Conservation (phyloP, 306 rosid genomes). For the Notholithocarpus densiflorus region DNA sequence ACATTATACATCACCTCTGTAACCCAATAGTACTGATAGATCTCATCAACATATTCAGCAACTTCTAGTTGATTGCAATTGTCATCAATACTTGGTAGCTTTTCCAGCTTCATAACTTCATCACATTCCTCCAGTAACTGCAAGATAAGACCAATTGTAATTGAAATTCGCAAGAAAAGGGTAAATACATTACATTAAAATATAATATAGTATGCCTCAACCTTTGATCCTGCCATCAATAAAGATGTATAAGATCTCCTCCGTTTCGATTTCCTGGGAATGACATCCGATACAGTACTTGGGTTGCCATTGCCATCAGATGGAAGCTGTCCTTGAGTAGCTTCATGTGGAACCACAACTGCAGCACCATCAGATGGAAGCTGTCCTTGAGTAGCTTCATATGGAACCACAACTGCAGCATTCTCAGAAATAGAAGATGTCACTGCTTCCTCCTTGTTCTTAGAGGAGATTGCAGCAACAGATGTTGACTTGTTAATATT, state of each 20-base stretch:
- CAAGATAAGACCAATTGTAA: conserved; percentile 26
- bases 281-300: conserved; percentile 27
- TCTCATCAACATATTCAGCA: conserved; percentile 78
- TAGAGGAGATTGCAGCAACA: conserved; percentile 38
- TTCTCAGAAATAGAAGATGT: conserved; percentile 35
- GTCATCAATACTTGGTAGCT: conserved; percentile 72
- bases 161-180: conserved; percentile 4
- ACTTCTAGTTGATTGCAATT: conserved; percentile 79
- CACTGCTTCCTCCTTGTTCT: conserved; percentile 32
- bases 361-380: conserved; percentile 32
- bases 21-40: conserved; percentile 79
- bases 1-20: conserved; percentile 54
- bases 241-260: conserved; percentile 75
- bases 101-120: conserved; percentile 38
- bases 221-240: conserved; percentile 73
- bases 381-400: conserved; percentile 34
- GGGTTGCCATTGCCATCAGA: conserved; percentile 39
- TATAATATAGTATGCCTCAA: conserved; percentile 26
- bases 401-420: conserved; percentile 13
- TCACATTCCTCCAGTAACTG: conserved; percentile 63
- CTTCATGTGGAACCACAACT: conserved; percentile 26
- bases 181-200: not conserved
- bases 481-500: conserved; percentile 32
- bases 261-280: conserved; percentile 44
- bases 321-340: conserved; percentile 32